These are phyloP conservation scores for Cladophialophora carrionii DNA, from an alignment of 2,329 filamentous ascomycete species.

Conservation along the genomic window DNA sequence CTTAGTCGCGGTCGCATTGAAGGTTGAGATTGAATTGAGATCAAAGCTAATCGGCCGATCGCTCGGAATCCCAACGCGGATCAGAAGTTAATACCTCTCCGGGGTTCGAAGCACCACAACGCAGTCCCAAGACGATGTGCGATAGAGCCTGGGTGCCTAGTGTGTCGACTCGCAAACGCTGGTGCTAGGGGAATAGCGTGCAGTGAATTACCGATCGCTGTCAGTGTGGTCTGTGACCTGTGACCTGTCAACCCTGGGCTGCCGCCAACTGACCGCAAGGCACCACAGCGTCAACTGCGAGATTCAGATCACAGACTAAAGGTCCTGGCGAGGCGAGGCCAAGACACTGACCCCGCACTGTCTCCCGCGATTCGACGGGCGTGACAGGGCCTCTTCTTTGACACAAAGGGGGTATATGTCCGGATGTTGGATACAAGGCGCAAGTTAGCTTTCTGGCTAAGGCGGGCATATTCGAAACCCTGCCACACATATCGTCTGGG, in stretches of 20 bases:
- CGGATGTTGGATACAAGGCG: not conserved
- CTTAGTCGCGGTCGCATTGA: not conserved
- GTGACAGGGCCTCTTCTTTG: not conserved
- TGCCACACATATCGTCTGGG: not conserved
- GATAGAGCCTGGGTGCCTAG: not conserved
- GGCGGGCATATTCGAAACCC: not conserved
- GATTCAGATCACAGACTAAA: not conserved
- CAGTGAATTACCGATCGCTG: not conserved
- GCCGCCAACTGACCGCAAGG: not conserved
- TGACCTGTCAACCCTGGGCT: not conserved
- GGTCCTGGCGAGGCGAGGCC: not conserved
- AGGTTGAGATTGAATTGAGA: not conserved
- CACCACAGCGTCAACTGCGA: not conserved
- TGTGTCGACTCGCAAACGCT: not conserved
- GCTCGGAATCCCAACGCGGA: not conserved
- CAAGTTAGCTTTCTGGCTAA: not conserved
- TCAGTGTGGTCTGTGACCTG: not conserved
- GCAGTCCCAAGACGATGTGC: not conserved
- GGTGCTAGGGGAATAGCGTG: not conserved
- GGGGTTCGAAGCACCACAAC: not conserved
- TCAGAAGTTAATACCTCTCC: not conserved
- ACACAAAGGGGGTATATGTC: not conserved
- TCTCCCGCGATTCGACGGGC: not conserved
- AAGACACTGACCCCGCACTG: not conserved
- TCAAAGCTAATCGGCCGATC: not conserved